These are phyloP conservation scores for Gryganskiella cystojenkinii DNA, from an alignment of 192 early-diverging fungal genomes.

Conservation along the genomic window DNA sequence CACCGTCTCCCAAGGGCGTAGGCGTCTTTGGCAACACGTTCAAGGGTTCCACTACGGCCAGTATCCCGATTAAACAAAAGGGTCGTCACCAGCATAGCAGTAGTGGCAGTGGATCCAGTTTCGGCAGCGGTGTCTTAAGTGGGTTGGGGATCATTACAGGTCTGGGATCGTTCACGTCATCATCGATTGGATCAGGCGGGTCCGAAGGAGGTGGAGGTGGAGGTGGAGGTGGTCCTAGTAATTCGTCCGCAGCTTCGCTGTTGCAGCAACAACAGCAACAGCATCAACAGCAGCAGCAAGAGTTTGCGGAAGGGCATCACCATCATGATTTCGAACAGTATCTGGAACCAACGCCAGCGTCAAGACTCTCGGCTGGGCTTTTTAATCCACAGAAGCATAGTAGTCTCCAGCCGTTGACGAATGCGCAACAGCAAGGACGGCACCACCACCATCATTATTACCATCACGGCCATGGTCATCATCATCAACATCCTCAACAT, in stretches of 20 bases:
- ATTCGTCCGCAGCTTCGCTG: conserved; percentile 23
- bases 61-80: conserved; percentile 47
- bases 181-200: conserved; percentile 31
- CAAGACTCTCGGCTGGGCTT: conserved; percentile 13
- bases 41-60: conserved; percentile 13
- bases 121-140: conserved; percentile 30
- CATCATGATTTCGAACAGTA: conserved; percentile 38
- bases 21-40: conserved; percentile 15
- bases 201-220: conserved; percentile 16
- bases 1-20: conserved; percentile 33
- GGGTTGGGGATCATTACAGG: conserved; percentile 42
- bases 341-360: conserved; percentile 1
- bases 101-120: conserved; percentile 37
- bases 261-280: conserved; percentile 16
- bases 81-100: conserved; percentile 27
- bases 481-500: conserved; percentile 15
- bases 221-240: conserved; percentile 8
- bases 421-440: no score
- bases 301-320: conserved; percentile 46
- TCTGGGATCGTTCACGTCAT: conserved; percentile 34
- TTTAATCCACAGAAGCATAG: conserved; percentile 8
- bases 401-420: neutral
- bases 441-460: conserved; percentile 9
- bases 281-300: neutral
- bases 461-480: neutral